Evolutionary conservation across 495 filamentous ascomycete genomes (phyloP), one percentile per base, ranked within the genome.

Genomic region (Penicillium cinerascens): DNA sequence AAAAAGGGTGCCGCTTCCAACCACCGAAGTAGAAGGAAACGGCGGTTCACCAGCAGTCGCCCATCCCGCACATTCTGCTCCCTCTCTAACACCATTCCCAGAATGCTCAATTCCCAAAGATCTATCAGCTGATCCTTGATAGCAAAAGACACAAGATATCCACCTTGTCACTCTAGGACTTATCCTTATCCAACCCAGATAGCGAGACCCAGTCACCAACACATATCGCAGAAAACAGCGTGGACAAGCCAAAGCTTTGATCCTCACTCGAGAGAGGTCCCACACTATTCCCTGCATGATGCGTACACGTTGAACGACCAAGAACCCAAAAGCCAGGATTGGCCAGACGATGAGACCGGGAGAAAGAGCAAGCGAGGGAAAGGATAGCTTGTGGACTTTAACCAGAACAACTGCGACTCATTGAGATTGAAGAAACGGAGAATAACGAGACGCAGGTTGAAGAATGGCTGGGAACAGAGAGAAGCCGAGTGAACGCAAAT

Each of bases 161-260:
- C 62, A 57, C 50, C 57, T 61, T 52, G 55, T 61, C 58, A 49
- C 45, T 54, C 51, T 42, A 27, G 49, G 49, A 50, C 47, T 42
- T 29, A 55, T 27, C 44, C 48, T 40, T 49, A 46, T 39, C 38
- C 16, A 46, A 49, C 52, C 42, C 37, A 18, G 23, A n/a, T 5
- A 36, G 29, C 29, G 41, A 59, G 51, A 35, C 35, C 43, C n/a
- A 13, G 17, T n/a, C 18, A 33, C 48, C 42, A 47, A 42, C 44
- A 55, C 42, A 38, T 29, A 54, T 21, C 54, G 46, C 55, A 53
- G 54, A 60, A 39, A 52, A 33, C 42, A 43, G 51, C 47, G 66
- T 81, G 75, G 90, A 95, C 88, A 93, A 92, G 91, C 81, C 91
- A 74, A 88, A 84, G 74, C 91, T 91, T 92, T 96, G 91, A 96